These are phyloP conservation scores for Camelina neglecta DNA, from an alignment of 345 rosid species.

Conservation along the genomic window DNA sequence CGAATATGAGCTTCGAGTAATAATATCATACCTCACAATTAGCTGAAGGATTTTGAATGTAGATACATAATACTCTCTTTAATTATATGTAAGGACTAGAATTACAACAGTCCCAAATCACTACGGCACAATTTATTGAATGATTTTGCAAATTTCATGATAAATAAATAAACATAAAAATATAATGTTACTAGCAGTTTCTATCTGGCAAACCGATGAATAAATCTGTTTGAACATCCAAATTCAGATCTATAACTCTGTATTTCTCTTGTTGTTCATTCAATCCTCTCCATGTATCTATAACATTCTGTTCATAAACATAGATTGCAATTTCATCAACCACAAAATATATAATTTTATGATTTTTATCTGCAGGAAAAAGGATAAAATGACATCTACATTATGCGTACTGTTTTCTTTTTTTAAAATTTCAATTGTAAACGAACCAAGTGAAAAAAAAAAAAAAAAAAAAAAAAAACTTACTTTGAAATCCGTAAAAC, in stretches of 20 bases:
- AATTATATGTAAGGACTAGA: background rate
- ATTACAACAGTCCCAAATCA: constrained; percentile 8
- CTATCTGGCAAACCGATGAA: constrained; percentile 41
- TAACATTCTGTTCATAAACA: constrained; percentile 34
- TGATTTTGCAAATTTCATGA: background rate
- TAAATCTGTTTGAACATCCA: constrained; percentile 41
- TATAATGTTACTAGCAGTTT: constrained; percentile 8
- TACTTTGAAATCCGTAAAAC: background rate
- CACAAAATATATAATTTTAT: background rate
- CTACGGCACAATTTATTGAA: constrained; percentile 7
- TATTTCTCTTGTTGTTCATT: constrained; percentile 27
- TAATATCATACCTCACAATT: background rate
- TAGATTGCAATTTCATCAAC: constrained; percentile 14
- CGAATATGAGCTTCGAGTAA: background rate
- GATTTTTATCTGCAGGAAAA: background rate
- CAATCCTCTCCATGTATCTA: constrained; percentile 34
- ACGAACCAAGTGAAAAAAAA: too few species aligned
- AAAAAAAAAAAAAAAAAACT: too few species aligned
- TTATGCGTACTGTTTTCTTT: background rate
- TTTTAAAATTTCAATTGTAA: background rate
- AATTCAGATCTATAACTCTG: constrained; percentile 39
- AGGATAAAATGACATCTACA: background rate
- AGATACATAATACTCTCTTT: background rate
- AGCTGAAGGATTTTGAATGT: background rate
- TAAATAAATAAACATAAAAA: background rate